Evolutionary conservation across 139 green algal species (phyloP), one percentile per base, ranked within the genome.

Genomic region (Chlamydomonas incerta): DNA sequence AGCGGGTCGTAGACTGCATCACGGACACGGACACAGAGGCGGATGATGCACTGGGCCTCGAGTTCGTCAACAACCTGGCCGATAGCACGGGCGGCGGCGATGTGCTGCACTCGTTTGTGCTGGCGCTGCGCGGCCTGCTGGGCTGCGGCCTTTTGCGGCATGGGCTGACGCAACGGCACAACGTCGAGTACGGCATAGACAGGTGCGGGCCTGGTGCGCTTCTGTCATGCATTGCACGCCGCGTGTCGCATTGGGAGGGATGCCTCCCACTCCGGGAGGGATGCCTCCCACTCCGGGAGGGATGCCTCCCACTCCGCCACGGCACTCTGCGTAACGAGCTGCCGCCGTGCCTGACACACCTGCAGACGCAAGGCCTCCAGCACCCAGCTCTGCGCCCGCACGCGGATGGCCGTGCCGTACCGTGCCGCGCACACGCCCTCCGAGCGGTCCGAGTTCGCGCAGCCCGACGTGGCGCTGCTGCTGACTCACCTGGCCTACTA

Each of bases 391-490:
- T 8, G 41, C 41, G 86, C 83, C 0, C 82, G 74, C 28, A 95
- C 88, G 82, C 70, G 68, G 15, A 81, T 94, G 80, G 90, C 90
- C 1, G 92, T 95, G 52, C 92, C 90, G 1, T 95, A 80, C 83
- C 71, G 90, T 0, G 87, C 89, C 3, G 88, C 86, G 0, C 37
- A 90, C 75, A 75, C 41, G 0, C 92, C 92, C 18, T 87, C 87
- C 14, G 87, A 91, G 72, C 86, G 90, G 31, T 87, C 69, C 31
- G 90, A 92, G 90, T 95, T 85, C 70, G 81, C 89, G 11, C 92
- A 94, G 63, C 92, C 90, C 60, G 92, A 95, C 57, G 83, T 91
- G 3, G 89, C 89, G 0, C 46, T 94, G 29, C 29, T 88, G 46
- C 86, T 92, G 20, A 94, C 87, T 5, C 46, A 68, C 5, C 68